Percentiles rank a stretch among this genome's conserved stretches.
Evolutionary conservation across 2,329 filamentous ascomycete species (phyloP).

Genomic region (Lachnellula subtilissima): DNA sequence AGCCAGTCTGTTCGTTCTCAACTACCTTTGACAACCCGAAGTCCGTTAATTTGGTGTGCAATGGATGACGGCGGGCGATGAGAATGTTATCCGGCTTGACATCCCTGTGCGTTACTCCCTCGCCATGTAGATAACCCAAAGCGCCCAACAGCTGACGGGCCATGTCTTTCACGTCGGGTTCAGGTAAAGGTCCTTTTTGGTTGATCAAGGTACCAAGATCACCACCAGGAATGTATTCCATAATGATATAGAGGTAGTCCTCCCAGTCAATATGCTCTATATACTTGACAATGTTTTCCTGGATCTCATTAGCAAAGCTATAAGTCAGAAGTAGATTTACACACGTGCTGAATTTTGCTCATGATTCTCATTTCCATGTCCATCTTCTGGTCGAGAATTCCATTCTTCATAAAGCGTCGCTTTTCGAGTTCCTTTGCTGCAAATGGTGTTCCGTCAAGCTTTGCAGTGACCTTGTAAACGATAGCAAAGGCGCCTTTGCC

Average conservation of each 20-base stretch:
- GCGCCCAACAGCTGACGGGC: conserved; percentile 74
- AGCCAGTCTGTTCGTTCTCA: conserved; percentile 81
- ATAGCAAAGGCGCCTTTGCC: conserved; percentile 94
- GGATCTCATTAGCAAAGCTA: conserved; percentile 16
- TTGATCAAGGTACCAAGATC: conserved; percentile 74
- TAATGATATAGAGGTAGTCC: conserved; percentile 85
- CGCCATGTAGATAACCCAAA: conserved; percentile 77
- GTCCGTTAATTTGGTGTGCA: conserved; percentile 87
- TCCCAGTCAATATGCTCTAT: conserved; percentile 82
- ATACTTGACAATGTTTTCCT: conserved; percentile 88
- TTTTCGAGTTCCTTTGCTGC: conserved; percentile 96
- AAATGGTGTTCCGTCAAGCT: conserved; percentile 75
- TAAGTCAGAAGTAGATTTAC: conserved; percentile 29
- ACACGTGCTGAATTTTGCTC: conserved; percentile 75
- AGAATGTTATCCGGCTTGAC: conserved; percentile 98
- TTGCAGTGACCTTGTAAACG: conserved; percentile 85
- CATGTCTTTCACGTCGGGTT: conserved; percentile 66
- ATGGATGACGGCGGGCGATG: conserved; percentile 65
- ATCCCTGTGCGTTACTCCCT: conserved; percentile 94
- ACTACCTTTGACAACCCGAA: conserved; percentile 96
- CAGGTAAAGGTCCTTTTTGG: conserved; percentile 57
- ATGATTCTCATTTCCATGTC: conserved; percentile 98
- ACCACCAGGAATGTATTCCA: conserved; percentile 83
- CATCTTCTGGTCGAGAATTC: conserved; percentile 81
- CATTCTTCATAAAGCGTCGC: conserved; percentile 87